Evolutionary conservation across 2,329 filamentous ascomycete genomes (phyloP).

Genomic region (Thelonectria blattea): DNA sequence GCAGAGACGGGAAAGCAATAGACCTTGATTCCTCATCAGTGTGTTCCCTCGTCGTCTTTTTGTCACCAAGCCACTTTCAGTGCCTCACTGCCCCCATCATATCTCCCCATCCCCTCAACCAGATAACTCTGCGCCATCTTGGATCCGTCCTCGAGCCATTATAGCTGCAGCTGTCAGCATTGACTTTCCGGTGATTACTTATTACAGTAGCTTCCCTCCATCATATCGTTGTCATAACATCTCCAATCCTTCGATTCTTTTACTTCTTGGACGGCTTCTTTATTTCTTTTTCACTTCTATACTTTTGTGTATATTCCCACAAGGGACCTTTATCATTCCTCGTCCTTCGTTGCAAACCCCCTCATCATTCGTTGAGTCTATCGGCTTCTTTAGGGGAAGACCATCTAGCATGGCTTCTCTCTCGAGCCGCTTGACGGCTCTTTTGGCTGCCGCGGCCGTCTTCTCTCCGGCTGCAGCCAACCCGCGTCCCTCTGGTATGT

Average conservation of each 20-base stretch:
- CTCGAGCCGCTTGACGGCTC: slow-evolving; percentile 31
- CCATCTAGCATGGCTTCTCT: slow-evolving; percentile 31
- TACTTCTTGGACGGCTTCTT: neutral
- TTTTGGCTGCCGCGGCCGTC: slow-evolving; percentile 36
- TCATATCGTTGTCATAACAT: neutral
- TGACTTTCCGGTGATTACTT: neutral
- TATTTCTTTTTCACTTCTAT: neutral
- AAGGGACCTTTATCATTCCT: too few species aligned
- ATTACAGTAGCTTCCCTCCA: neutral
- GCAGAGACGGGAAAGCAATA: neutral
- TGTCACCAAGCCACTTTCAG: neutral
- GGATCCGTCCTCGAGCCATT: neutral
- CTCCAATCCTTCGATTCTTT: neutral
- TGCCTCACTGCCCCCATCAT: neutral
- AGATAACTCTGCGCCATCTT: neutral
- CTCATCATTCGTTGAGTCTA: neutral
- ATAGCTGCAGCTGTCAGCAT: neutral
- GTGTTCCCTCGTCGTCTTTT: neutral
- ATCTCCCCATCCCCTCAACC: neutral
- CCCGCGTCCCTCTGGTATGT: slow-evolving; percentile 29
- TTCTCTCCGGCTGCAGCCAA: slow-evolving; percentile 28
- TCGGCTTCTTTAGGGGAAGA: neutral
- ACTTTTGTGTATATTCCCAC: neutral
- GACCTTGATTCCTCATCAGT: neutral
- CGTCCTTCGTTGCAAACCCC: too few species aligned